Conservation (phyloP, 805 yeast species). For the Teunomyces tritomae region DNA sequence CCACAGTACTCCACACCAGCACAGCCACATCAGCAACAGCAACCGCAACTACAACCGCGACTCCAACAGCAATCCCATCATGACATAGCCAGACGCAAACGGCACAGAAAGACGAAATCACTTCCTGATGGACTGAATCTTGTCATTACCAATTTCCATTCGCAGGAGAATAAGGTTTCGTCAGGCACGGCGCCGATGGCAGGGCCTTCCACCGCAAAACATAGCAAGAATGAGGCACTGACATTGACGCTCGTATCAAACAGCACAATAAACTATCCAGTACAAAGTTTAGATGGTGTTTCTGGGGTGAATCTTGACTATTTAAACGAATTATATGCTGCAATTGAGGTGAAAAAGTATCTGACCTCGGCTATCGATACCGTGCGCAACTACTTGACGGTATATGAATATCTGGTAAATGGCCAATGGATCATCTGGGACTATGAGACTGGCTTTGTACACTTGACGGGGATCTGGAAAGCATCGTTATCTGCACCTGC, state of each 20-base stretch:
- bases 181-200: not conserved
- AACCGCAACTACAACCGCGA: too few relatives aligned
- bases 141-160: not conserved
- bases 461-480: conserved; percentile 87
- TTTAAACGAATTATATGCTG: conserved; percentile 4
- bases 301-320: not conserved
- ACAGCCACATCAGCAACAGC: not conserved
- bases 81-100: not conserved
- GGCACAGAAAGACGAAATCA: not conserved
- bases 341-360: conserved; percentile 45
- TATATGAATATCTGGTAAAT: conserved; percentile 67
- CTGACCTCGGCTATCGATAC: conserved; percentile 69
- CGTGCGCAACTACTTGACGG: conserved; percentile 60
- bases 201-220: not conserved
- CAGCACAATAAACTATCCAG: conserved; percentile 10
- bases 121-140: not conserved
- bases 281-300: conserved; percentile 3
- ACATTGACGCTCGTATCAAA: conserved; percentile 7
- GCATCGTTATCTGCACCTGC: conserved; percentile 26
- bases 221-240: not conserved
- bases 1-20: not conserved
- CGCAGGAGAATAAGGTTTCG: not conserved
- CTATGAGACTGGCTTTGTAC: conserved; percentile 79
- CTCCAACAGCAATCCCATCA: too few relatives aligned
- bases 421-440: conserved; percentile 85